These are phyloP conservation scores for Phlyctochytrium planicorne DNA, from an alignment of 192 early-diverging fungal genomes.

Conservation along the genomic window DNA sequence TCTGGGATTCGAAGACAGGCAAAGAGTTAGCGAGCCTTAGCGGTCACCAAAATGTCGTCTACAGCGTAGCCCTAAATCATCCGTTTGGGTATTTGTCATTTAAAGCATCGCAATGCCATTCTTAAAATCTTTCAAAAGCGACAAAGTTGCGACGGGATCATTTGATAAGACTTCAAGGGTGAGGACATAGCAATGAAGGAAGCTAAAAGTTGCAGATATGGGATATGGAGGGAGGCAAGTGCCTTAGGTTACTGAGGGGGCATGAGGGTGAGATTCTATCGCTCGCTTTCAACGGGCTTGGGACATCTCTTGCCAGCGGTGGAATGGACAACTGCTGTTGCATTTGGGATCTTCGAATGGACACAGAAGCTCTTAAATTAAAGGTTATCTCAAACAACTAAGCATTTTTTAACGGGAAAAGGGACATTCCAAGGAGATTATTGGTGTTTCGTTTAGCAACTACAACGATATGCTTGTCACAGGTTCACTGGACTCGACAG, in stretches of 20 bases:
- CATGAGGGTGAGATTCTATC: constrained; percentile 49
- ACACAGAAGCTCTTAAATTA: constrained; percentile 38
- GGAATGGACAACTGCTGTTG: constrained; percentile 51
- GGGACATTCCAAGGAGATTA: constrained; percentile 54
- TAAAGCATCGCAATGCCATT: background rate
- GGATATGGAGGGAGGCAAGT: constrained; percentile 44
- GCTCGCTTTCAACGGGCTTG: constrained; percentile 39
- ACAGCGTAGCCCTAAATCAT: constrained; percentile 47
- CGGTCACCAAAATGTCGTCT: constrained; percentile 57
- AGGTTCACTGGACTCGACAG: constrained; percentile 51
- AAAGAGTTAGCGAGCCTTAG: constrained; percentile 38
- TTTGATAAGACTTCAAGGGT: constrained; percentile 56
- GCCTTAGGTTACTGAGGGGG: constrained; percentile 46
- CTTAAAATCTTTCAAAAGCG: constrained; percentile 26
- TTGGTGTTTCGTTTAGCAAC: constrained; percentile 29
- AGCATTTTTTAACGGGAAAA: background rate
- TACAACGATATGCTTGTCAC: constrained; percentile 42
- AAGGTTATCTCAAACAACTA: constrained; percentile 23
- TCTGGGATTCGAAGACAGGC: constrained; percentile 43
- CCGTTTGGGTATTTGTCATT: constrained; percentile 56
- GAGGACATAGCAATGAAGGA: too few species aligned
- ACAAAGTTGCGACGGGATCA: constrained; percentile 52
- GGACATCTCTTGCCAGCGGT: constrained; percentile 37
- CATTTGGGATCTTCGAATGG: constrained; percentile 53
- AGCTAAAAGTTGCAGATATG: constrained; percentile 37